phyloP scores from a whole-genome alignment of 2,329 filamentous ascomycete species.

The Calonectria montana region DNA sequence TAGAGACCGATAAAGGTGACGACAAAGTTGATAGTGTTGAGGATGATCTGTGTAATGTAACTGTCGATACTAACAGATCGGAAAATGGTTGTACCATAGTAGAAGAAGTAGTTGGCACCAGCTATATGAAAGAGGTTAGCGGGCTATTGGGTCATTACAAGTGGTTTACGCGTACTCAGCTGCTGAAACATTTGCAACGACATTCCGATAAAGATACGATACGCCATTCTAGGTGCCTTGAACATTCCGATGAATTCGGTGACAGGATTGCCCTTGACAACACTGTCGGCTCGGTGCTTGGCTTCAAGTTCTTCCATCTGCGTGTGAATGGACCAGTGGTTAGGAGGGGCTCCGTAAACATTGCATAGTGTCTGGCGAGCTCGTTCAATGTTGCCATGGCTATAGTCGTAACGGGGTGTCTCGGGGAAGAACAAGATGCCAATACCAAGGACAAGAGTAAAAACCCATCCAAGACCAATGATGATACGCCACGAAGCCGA shows the following conservation, averaged over 20 bases:
- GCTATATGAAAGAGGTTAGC: constrained; percentile 38
- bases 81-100: constrained; percentile 69
- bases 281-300: constrained; percentile 62
- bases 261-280: constrained; percentile 53
- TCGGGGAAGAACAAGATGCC: constrained; percentile 64
- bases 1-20: constrained; percentile 77
- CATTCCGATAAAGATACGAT: constrained; percentile 71
- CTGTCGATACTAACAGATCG: constrained; percentile 62
- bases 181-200: constrained; percentile 75
- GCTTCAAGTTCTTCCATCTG: constrained; percentile 65
- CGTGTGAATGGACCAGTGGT: constrained; percentile 57
- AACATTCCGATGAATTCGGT: constrained; percentile 69
- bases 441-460: constrained; percentile 59
- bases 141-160: not conserved
- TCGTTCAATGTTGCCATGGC: constrained; percentile 58
- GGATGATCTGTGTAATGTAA: constrained; percentile 75
- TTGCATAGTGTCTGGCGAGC: constrained; percentile 60
- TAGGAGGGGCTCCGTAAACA: constrained; percentile 57
- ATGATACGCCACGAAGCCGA: constrained; percentile 72
- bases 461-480: constrained; percentile 64
- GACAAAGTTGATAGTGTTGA: constrained; percentile 74
- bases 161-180: constrained; percentile 53
- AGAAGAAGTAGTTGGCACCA: constrained; percentile 75
- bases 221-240: constrained; percentile 71
- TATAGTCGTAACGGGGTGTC: constrained; percentile 63